Base-by-base conservation (phyloP, 2,329 filamentous ascomycete genomes). In the Dothistroma pini region DNA sequence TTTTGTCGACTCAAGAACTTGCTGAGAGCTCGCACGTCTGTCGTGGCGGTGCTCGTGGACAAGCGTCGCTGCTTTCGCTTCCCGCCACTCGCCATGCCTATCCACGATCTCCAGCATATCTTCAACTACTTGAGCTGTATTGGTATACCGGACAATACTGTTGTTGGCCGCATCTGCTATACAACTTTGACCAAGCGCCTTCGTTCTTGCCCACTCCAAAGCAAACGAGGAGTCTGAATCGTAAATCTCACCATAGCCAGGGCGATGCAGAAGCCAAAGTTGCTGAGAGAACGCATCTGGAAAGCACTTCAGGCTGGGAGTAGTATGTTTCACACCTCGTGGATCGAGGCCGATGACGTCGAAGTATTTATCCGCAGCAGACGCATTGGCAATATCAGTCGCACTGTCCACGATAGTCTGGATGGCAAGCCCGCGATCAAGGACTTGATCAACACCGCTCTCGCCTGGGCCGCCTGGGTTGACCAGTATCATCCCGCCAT, bases 61-160 rank as follows among this genome's bases (percentile, higher is more conserved):
- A 25, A 14, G 8, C 14, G 74, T 63, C 19, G 70, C 19, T 31
- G 57, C 16, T 14, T 31, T 34, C 52, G n/a, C 56, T 52, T 61
- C 62, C 56, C 47, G 63, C 62, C 57, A 62, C 74, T 54, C 76
- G 74, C 38, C 58, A 48, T 60, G 58, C 32, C 41, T n/a, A 59
- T 81, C 79, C 9, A 76, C 70, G 41, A 81, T 75, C 34, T 77
- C 74, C 10, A 80, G 66, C 77, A 81, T 79, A 58, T 81, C 79
- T 44, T 75, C 70, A 1, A 76, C 78, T 2, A 79, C 77, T 31
- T 75, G 75, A 5, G 78, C 76, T 0, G 79, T 81, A 19, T 41
- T 56, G 59, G 78, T 69, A 64, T 77, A 63, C 74, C 75, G 50
- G 4, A 54, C 48, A 9, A 56, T 54, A 16, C 14, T 38, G 16